Base-by-base conservation (phyloP, 768 basidiomycete genomes). In the Chalciporus pseudorubinellus region DNA sequence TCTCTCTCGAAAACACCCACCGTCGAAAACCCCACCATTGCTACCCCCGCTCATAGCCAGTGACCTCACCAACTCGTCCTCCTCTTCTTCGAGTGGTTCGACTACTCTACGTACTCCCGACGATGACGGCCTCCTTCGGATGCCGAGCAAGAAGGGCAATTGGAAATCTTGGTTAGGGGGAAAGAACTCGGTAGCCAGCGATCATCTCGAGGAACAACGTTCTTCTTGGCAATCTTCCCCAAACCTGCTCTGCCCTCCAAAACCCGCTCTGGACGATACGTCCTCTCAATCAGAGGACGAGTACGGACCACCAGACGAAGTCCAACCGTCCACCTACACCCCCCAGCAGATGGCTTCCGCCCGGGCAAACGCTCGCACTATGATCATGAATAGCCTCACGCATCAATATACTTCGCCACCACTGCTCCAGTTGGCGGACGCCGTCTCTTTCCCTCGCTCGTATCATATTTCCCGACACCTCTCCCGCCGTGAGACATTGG, bases 51-150 rank as follows among this genome's bases (percentile, higher is more conserved):
- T 71, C 45, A 47, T 64, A 22, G 51, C 61, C 41, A 57, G 55
- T 28, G 59, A 77, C 63, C 73, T 70, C 40, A 69, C 72, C 13
- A 71, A 74, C 44, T 84, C 84, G 5, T 76, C 80, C 10, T 84
- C 84, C 6, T 87, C 84, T n/a, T 78, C 77, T 28, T 81, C 79
- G 38, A 82, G 79, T 36, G 78, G 76, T 24, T 82, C 78, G 19
- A 70, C 73, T 51, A 67, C 65, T 53, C 65, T 82, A 33, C 82
- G 76, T 50, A 85, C 84, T 7, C 83, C 84, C 40, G 82, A 81
- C 60, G 85, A 86, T 48, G 80, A 82, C 55, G 51, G 62, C 64
- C 54, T 63, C 63, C 54, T 66, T 56, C 64, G 59, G 67, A 66
- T 64, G 3, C 60, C 61, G n/a, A 65, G 55, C 58, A 68, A 70